Evolutionary conservation across 805 yeast species (phyloP).

Genomic region (Torulaspora quercuum): DNA sequence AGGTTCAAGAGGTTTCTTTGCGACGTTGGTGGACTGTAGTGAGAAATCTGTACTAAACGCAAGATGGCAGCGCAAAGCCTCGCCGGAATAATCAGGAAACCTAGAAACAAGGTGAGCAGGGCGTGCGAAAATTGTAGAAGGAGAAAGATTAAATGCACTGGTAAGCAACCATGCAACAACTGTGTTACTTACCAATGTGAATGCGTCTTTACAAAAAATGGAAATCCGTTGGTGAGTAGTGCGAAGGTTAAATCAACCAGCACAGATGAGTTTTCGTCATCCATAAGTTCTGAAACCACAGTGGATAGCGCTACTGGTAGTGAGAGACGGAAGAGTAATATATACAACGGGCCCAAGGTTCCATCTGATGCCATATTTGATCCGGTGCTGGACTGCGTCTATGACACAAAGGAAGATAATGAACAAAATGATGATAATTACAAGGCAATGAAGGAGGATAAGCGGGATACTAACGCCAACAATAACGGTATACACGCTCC

Average conservation of each 20-base stretch:
- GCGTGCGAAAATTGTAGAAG: constrained; percentile 37
- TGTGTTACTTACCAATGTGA: constrained; percentile 34
- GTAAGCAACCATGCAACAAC: constrained; percentile 32
- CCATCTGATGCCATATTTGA: constrained; percentile 7
- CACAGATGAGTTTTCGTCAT: constrained; percentile 1
- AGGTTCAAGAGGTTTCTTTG: too few relatives aligned
- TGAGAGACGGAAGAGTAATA: not conserved
- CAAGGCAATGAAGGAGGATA: too few relatives aligned
- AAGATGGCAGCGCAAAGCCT: constrained; percentile 3
- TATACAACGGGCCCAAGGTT: not conserved
- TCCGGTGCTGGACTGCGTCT: constrained; percentile 8
- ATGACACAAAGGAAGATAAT: not conserved
- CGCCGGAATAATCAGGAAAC: constrained; percentile 12
- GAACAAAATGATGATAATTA: not conserved
- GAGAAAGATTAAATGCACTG: constrained; percentile 37
- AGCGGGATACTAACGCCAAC: too few relatives aligned
- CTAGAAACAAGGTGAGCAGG: constrained; percentile 23
- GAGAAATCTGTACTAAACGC: too few relatives aligned
- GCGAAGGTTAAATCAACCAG: not conserved
- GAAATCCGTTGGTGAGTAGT: not conserved
- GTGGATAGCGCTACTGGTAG: constrained; percentile 2
- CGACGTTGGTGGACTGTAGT: too few relatives aligned
- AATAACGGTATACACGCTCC: too few relatives aligned
- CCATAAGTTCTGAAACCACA: not conserved
- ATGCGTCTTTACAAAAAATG: constrained; percentile 21